Base-by-base conservation (phyloP, 345 rosid species). In the Eucalyptus pumila region DNA sequence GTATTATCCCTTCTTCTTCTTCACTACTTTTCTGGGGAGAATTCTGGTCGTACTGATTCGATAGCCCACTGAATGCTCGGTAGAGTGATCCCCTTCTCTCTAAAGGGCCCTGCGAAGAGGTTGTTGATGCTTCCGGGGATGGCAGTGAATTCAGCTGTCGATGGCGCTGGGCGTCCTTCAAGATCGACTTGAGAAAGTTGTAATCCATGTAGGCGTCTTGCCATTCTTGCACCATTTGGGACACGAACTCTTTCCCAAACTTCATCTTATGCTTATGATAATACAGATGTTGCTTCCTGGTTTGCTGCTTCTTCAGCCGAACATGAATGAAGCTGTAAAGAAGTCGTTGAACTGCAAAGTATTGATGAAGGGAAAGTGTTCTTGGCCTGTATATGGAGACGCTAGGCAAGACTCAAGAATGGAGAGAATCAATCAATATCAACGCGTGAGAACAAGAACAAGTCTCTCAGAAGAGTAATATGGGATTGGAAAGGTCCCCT, bases 161-260 rank as follows among this genome's bases (percentile, higher is more conserved):
- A 91, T 90, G 88, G 14, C 87, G 88, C 86, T 90, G 85, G 86
- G 92, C 89, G 37, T 94, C 90, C 87, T 87, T 67, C 6, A 95
- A 17, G 88, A 94, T 85, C 69, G 91, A 89, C 90, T 94, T 94
- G 62, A 96, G 91, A 24, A 94, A 95, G 88, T 90, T 89, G 80
- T 95, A 95, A 87, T 96, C 96, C 93, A 94, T 56, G 50, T 94
- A 95, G 26, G 97, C 97, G 72, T 93, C 96, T 13, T 93, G 92
- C 97, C 98, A 96, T 88, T 96, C 97, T 0, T 95, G 96, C 60
- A 95, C 98, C 93, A 89, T 96, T 92, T 93, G 94, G 85, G 90
- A 92, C 94, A 93, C 94, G 52, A 92, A 95, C 56, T 92, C 89
- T 88, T 95, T 96, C 14, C 96, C 95, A 16, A 94, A 96, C 90